A percentile compares a stretch with the other conserved stretches of the same genome.
These are phyloP conservation scores for Rubus idaeus DNA, from an alignment of 306 rosid genomes.

Conservation along the genomic window DNA sequence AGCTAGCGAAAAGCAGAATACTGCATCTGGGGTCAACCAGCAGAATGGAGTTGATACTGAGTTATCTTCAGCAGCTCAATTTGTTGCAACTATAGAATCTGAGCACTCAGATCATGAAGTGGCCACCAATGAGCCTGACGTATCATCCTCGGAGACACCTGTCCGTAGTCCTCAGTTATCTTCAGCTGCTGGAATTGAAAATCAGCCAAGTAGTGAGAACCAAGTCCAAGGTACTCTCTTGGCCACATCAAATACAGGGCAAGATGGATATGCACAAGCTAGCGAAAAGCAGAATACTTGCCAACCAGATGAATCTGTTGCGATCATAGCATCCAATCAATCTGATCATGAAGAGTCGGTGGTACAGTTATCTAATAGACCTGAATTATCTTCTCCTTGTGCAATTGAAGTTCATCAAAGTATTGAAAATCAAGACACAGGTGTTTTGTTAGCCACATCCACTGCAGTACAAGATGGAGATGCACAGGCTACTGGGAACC, in stretches of 20 bases:
- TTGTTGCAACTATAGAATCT: conserved; percentile 12
- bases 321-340: conserved; percentile 9
- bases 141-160: conserved; percentile 34
- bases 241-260: conserved; percentile 14
- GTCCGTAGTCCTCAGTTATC: conserved; percentile 8
- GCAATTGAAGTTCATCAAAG: conserved; percentile 26
- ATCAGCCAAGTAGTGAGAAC: conserved; percentile 15
- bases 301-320: conserved; percentile 24
- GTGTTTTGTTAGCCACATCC: conserved; percentile 18
- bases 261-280: conserved; percentile 25
- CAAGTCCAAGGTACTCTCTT: conserved; percentile 25
- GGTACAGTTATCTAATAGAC: conserved; percentile 31
- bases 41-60: conserved; percentile 36
- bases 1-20: conserved; percentile 11
- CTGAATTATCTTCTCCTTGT: conserved; percentile 20
- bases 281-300: conserved; percentile 25
- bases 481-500: conserved; percentile 22
- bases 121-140: background rate
- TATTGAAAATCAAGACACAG: conserved; percentile 20
- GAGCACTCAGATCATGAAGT: conserved; percentile 21
- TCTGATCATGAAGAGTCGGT: conserved; percentile 29
- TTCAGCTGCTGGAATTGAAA: conserved; percentile 27
- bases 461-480: conserved; percentile 23
- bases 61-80: conserved; percentile 2
- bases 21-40: conserved; percentile 30